These are phyloP conservation scores for Backusella tarrabulga DNA, from an alignment of 192 early-diverging fungal species.

Conservation along the genomic window DNA sequence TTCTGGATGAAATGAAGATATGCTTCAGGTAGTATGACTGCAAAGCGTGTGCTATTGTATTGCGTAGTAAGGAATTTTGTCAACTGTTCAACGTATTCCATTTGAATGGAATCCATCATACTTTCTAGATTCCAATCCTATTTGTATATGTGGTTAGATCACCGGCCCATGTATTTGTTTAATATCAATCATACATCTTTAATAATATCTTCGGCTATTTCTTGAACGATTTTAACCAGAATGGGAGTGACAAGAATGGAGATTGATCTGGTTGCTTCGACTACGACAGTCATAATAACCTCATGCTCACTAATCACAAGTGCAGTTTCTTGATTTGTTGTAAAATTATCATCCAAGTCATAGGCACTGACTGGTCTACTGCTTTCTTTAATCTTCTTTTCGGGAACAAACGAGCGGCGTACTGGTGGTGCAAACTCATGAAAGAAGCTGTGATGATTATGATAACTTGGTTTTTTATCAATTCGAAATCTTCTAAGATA, in stretches of 20 bases:
- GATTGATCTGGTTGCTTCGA: constrained; percentile 54
- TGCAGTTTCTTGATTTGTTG: not conserved
- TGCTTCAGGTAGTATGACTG: constrained; percentile 53
- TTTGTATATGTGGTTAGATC: not conserved
- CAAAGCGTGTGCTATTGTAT: constrained; percentile 50
- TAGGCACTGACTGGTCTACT: not conserved
- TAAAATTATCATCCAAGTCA: not conserved
- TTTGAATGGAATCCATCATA: constrained; percentile 65
- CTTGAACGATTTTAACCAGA: constrained; percentile 64
- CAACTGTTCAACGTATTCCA: constrained; percentile 57
- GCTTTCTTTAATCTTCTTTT: constrained; percentile 27
- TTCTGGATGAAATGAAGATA: constrained; percentile 73
- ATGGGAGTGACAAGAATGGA: constrained; percentile 67
- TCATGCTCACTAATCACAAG: constrained; percentile 27
- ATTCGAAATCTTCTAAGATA: constrained; percentile 13
- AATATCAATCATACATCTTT: constrained; percentile 40
- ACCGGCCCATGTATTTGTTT: not conserved
- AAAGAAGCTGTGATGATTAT: constrained; percentile 16
- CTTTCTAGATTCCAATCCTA: constrained; percentile 65
- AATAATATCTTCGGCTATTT: constrained; percentile 55
- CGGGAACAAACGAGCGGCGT: constrained; percentile 38
- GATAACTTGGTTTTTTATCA: not conserved
- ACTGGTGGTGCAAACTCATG: constrained; percentile 49
- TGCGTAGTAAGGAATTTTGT: constrained; percentile 48
- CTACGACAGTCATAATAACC: constrained; percentile 41